Conservation (phyloP, 305 asterid species). For the Caryopteris hybrid region DNA sequence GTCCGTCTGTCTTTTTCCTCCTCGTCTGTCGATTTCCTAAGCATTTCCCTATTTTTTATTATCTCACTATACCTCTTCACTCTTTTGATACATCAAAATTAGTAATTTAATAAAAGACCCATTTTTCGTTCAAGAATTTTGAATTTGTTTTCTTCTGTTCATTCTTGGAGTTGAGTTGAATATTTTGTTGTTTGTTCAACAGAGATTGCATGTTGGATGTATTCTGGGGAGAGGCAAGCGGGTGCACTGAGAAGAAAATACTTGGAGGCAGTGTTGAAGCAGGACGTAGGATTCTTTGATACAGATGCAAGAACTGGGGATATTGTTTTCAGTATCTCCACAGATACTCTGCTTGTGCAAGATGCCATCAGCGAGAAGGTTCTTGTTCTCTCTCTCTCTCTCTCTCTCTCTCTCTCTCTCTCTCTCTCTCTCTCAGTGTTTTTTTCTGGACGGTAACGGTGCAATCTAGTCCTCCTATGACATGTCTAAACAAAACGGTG, state of each 20-base stretch:
- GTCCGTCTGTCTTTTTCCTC: constrained; percentile 51
- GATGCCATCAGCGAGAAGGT: constrained; percentile 98
- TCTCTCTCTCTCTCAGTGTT: neutral
- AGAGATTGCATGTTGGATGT: constrained; percentile 98
- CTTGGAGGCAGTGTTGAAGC: constrained; percentile 85
- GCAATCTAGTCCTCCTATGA: neutral
- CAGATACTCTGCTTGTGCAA: constrained; percentile 94
- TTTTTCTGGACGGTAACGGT: neutral
- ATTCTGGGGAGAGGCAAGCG: constrained; percentile 86
- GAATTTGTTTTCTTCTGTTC: neutral
- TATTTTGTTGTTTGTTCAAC: constrained; percentile 9
- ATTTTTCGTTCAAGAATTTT: neutral
- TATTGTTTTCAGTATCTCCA: constrained; percentile 86
- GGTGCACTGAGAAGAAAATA: constrained; percentile 77
- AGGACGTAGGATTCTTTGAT: constrained; percentile 93
- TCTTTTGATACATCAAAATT: neutral
- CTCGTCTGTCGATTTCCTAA: constrained; percentile 44
- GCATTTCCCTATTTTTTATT: constrained; percentile 23
- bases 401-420: constrained; percentile 6
- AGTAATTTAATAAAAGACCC: neutral
- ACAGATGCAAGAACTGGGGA: constrained; percentile 98
- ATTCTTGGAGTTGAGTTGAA: constrained; percentile 8
- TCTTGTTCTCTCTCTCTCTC: no score
- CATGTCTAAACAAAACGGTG: constrained; percentile 13
- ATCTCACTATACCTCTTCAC: constrained; percentile 43